phyloP scores from a whole-genome alignment of 2,329 filamentous ascomycete genomes.

The Pyrenophora tritici-repentis region DNA sequence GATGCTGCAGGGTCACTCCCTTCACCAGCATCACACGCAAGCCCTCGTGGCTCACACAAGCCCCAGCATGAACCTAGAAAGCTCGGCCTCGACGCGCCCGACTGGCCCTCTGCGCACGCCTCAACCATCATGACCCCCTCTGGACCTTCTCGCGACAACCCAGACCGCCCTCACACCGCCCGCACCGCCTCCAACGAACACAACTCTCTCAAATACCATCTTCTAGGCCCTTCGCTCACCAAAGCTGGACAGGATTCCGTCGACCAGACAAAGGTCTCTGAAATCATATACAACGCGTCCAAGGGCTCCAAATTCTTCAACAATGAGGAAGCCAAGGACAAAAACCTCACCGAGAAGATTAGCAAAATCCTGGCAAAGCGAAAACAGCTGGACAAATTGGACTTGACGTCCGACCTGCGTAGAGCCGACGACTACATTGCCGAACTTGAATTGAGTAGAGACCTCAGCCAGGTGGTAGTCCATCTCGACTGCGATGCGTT shows the following conservation, averaged over 20 bases:
- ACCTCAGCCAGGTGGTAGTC: conserved; percentile 82
- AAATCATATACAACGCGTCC: conserved; percentile 95
- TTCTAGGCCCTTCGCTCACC: conserved; percentile 87
- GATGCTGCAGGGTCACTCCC: conserved; percentile 19
- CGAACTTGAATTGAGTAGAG: conserved; percentile 76
- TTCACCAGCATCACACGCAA: conserved; percentile 19
- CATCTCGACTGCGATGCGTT: conserved; percentile 98
- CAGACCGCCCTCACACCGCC: conserved; percentile 23
- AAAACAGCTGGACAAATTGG: conserved; percentile 72
- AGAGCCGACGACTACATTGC: conserved; percentile 80
- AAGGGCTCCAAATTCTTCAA: conserved; percentile 97
- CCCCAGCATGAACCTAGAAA: conserved; percentile 18
- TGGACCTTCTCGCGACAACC: background rate
- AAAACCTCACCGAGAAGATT: conserved; percentile 83
- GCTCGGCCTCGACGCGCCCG: conserved; percentile 18
- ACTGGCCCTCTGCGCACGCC: conserved; percentile 6
- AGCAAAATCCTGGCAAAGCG: conserved; percentile 77
- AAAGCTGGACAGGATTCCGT: conserved; percentile 93
- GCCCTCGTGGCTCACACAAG: conserved; percentile 6
- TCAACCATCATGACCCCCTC: conserved; percentile 21
- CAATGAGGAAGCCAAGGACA: conserved; percentile 83
- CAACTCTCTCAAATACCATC: conserved; percentile 81
- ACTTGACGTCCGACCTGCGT: conserved; percentile 73
- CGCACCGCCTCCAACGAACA: conserved; percentile 48
- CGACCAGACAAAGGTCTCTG: conserved; percentile 92